Evolutionary conservation across 73 alveolate species (phyloP), one percentile per base, ranked within the genome.

Genomic region (Paramecium bursaria): DNA sequence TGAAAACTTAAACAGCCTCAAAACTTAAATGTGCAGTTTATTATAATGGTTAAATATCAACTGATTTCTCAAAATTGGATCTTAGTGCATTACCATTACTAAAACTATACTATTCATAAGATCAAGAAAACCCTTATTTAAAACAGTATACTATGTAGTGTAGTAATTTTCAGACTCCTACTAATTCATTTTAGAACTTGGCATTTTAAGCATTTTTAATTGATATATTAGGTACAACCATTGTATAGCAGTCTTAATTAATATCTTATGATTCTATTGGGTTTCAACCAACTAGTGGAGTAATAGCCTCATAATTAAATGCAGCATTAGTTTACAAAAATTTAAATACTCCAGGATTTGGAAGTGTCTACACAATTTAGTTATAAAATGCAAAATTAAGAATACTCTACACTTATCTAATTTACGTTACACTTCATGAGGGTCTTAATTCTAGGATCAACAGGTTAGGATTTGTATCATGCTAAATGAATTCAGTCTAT

Each of bases 331-430:
- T 29, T 29, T 29, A 33, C 1, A 57, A 57, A 31, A 29, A 27
- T 2, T 26, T 57, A 4, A 57, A 57, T 57, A 57, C 51, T 57
- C 47, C 50, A 29, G 76, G 76, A 26, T 57, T 57, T 29, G 76
- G 39, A 25, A 50, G 51, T 1, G 31, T 57, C 7, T 57, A 57
- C 14, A 50, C 26, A 57, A 25, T 57, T 26, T 48, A 33, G 9
- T 25, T 57, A 5, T 29, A n/a, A 1, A 57, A 57, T 57, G 76
- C 50, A 2, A 44, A 57, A 13, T 23, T 57, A 3, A 26, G 31
- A 14, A 27, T 57, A 29, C 51, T 57, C 0, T 30, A 25, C 26
- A 57, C 76, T 26, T 57, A 57, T 9, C 10, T 26, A n/a, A 57
- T 57, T 2, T 29, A 57, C 6, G 7, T 57, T 2, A 9, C 21